These are phyloP conservation scores for Poa annua DNA, from an alignment of 176 grass and related monocot genomes.

Conservation along the genomic window DNA sequence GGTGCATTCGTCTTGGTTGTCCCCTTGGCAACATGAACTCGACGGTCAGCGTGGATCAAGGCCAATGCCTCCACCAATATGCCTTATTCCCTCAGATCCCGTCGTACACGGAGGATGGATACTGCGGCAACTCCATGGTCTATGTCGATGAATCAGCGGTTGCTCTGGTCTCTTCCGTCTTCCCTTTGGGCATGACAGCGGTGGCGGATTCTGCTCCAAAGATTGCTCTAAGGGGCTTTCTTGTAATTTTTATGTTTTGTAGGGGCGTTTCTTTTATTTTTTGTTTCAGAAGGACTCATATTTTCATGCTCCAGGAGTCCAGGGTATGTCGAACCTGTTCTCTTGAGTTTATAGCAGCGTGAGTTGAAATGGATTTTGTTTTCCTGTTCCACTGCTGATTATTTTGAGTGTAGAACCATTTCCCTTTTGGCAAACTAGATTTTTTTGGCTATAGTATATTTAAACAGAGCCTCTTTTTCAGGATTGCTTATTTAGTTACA, in stretches of 20 bases:
- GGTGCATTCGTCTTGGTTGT: no score
- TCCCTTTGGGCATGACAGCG: not conserved
- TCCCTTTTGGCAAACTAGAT: not conserved
- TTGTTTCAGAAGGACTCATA: constrained; percentile 5
- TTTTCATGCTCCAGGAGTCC: not conserved
- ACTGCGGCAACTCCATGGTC: not conserved
- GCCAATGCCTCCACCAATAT: not conserved
- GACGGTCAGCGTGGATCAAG: not conserved
- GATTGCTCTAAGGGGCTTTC: not conserved
- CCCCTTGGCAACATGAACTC: not conserved
- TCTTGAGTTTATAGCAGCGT: not conserved
- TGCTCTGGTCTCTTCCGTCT: not conserved
- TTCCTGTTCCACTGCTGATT: not conserved
- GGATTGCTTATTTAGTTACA: constrained; percentile 20
- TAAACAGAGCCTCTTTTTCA: not conserved
- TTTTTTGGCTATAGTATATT: constrained; percentile 1
- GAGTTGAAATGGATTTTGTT: constrained; percentile 27
- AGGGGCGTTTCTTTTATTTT: not conserved
- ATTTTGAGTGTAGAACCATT: not conserved
- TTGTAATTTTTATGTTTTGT: not conserved
- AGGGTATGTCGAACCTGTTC: not conserved
- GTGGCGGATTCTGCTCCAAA: not conserved
- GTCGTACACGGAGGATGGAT: not conserved
- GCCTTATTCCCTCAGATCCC: not conserved
- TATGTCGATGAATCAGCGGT: not conserved